These are phyloP conservation scores for Blumeria hordei DNA, from an alignment of 2,329 filamentous ascomycete species.

Conservation along the genomic window DNA sequence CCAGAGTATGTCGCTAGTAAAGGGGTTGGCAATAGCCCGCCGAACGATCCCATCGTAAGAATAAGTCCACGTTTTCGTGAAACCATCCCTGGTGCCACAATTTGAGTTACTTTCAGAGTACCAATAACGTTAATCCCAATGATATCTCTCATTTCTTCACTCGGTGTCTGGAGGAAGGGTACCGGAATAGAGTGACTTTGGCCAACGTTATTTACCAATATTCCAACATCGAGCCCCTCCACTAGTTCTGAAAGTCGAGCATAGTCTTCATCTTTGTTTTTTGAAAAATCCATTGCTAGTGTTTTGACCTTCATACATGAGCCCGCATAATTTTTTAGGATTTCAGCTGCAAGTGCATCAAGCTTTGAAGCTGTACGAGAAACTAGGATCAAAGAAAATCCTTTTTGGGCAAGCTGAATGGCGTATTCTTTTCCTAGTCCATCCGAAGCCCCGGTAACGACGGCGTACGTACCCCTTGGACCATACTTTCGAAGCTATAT, in stretches of 20 bases:
- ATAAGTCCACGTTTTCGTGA: constrained; percentile 69
- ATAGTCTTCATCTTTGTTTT: constrained; percentile 62
- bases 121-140: constrained; percentile 87
- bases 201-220: constrained; percentile 93
- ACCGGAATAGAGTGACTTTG: constrained; percentile 85
- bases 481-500: constrained; percentile 68
- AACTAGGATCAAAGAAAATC: constrained; percentile 85
- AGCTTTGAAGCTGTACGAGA: constrained; percentile 92
- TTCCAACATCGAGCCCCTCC: constrained; percentile 51
- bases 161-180: constrained; percentile 56
- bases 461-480: constrained; percentile 75
- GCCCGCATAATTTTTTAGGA: constrained; percentile 41
- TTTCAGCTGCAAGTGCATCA: constrained; percentile 47
- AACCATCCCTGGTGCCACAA: constrained; percentile 65
- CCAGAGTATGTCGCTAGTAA: constrained; percentile 90
- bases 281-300: constrained; percentile 76
- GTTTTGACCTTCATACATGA: constrained; percentile 44
- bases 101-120: constrained; percentile 68
- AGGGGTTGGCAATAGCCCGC: constrained; percentile 74
- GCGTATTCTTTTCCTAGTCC: constrained; percentile 94
- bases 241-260: constrained; percentile 43
- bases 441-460: constrained; percentile 87
- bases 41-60: constrained; percentile 93
- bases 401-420: constrained; percentile 65
- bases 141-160: constrained; percentile 66